A percentile compares a stretch with the other conserved stretches of the same genome.
These are phyloP conservation scores for Suillus americanus DNA, from an alignment of 768 basidiomycete species.

Conservation along the genomic window DNA sequence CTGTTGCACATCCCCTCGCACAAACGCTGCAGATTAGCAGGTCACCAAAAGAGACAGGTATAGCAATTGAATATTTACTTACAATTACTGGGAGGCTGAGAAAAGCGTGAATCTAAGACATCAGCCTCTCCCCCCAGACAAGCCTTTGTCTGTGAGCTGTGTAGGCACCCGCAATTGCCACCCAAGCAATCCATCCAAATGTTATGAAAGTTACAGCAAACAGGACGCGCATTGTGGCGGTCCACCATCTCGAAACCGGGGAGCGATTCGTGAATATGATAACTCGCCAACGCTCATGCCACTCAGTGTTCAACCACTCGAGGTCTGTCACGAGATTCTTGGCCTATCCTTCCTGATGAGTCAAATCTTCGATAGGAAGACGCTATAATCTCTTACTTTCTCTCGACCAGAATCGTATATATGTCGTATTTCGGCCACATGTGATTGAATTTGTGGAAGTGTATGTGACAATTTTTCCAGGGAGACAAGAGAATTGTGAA, in stretches of 20 bases:
- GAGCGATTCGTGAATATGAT: conserved; percentile 73
- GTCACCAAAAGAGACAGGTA: neutral
- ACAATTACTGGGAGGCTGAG: neutral
- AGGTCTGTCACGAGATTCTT: conserved; percentile 61
- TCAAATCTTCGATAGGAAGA: conserved; percentile 4
- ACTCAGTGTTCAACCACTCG: conserved; percentile 76
- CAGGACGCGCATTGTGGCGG: conserved; percentile 55
- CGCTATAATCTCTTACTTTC: conserved; percentile 44
- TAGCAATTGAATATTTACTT: neutral
- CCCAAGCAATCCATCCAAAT: conserved; percentile 60
- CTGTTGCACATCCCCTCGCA: neutral
- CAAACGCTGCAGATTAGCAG: neutral
- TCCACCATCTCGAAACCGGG: conserved; percentile 75
- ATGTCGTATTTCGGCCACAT: conserved; percentile 59
- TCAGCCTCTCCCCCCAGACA: conserved; percentile 78
- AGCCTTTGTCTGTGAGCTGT: conserved; percentile 72
- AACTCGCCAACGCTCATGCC: conserved; percentile 71
- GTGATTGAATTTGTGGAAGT: conserved; percentile 60
- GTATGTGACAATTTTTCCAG: conserved; percentile 56
- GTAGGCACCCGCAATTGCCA: conserved; percentile 64
- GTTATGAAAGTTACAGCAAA: conserved; percentile 58
- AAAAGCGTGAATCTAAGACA: conserved; percentile 46
- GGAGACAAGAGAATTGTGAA: conserved; percentile 59
- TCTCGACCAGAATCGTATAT: conserved; percentile 71
- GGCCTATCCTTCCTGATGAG: conserved; percentile 44